Evolutionary conservation across 257 asterid genomes (phyloP), one percentile per base, ranked within the genome.

Genomic region (Haberlea rhodopensis): DNA sequence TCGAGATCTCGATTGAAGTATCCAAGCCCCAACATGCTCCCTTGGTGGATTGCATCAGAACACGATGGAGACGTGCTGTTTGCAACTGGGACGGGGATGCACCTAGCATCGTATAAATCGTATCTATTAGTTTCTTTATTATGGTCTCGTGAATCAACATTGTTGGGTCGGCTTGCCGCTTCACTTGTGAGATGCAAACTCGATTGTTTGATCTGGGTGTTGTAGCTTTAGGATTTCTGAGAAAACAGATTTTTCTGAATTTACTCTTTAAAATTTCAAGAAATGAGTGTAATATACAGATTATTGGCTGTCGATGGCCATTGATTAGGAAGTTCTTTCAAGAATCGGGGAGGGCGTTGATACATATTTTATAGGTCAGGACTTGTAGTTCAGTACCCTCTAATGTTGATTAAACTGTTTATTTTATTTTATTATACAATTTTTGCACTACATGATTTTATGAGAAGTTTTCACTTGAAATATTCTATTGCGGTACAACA

Each of bases 21-120:
- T 75, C 91, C 10, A 86, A 85, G 62, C 58, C 81, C 23, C 95
- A 89, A 66, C 96, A 92, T 54, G 97, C 96, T 6, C 96, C 94
- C 5, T 71, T 92, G 84, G 97, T 89, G 6, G 96, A 92, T 64
- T 92, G 97, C 79, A 79, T 89, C 11, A 78, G 97, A 57, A 92
- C 99, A 0, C 88, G 97, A 4, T 89, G 99, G 99, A 60, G 89
- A 0, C 89, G 97, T 24, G 83, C 95, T 13, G 76, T 82, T 55
- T 89, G 99, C 75, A 75, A 79, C 10, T 92, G 99, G 97, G 97
- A 84, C 51, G 96, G 97, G 61, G 96, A 92, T 70, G 87, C 96
- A 15, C 99, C 99, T 1, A 92, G 99, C 65, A 87, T 92, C 24
- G 97, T 92, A 23, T 92, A 80, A 92, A 73, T 29, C 22, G 20